Conservation (phyloP, 2,329 filamentous ascomycete species). For the Amauroascus verrucosus region DNA sequence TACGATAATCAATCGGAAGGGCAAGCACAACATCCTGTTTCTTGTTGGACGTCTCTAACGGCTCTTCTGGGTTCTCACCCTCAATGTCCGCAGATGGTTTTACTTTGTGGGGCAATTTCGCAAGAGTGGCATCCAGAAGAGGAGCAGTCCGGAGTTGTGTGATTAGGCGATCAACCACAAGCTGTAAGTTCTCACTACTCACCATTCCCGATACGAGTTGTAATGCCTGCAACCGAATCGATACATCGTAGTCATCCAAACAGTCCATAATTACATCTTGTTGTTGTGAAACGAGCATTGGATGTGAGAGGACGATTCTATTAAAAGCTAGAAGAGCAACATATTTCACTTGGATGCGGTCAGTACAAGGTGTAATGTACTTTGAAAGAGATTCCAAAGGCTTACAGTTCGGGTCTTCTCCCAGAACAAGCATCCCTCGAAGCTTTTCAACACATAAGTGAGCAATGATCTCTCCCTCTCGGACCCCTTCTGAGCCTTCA, state of each 20-base stretch:
- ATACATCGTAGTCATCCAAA: constrained; percentile 90
- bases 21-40: constrained; percentile 45
- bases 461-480: constrained; percentile 84
- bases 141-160: constrained; percentile 65
- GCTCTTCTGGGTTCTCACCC: constrained; percentile 47
- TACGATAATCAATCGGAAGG: constrained; percentile 75
- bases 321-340: constrained; percentile 92
- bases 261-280: constrained; percentile 95
- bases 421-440: constrained; percentile 83
- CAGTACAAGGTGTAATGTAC: constrained; percentile 13
- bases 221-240: constrained; percentile 83
- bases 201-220: constrained; percentile 93
- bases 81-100: constrained; percentile 46
- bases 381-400: constrained; percentile 16
- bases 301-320: constrained; percentile 81
- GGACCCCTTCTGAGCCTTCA: constrained; percentile 65
- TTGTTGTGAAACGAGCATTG: constrained; percentile 78
- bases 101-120: constrained; percentile 31
- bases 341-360: constrained; percentile 64
- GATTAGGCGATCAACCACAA: constrained; percentile 77
- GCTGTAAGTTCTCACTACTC: constrained; percentile 69
- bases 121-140: constrained; percentile 41
- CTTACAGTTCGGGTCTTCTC: constrained; percentile 86
- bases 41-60: constrained; percentile 44
- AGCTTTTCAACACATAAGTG: constrained; percentile 86